Evolutionary conservation across 2,329 filamentous ascomycete species (phyloP), one percentile per base, ranked within the genome.

Genomic region (Beauveria varroae): DNA sequence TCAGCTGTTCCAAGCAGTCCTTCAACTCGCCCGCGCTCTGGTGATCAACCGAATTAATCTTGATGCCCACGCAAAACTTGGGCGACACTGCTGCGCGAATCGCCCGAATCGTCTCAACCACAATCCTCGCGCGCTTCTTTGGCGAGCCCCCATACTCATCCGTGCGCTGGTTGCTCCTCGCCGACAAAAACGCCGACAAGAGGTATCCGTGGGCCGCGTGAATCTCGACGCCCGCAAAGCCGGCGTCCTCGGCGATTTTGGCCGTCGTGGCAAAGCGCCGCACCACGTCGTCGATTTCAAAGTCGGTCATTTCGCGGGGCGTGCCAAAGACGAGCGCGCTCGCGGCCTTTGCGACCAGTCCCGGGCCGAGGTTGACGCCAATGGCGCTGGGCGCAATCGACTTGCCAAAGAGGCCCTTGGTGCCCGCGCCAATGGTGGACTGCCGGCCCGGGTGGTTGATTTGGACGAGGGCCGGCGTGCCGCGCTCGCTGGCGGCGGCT

Each of bases 21-120:
- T 79, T 71, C 22, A 83, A 65, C 56, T 73, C 73, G 64, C 73
- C 70, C 4, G 71, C 68, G 2, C 75, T 71, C 64, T 84, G 81
- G 64, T 82, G 81, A 64, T 87, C 83, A 0, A 81, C 82, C 37
- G 78, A 81, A 69, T 85, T 85, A 53, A 85, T 67, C 71, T 85
- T 83, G 62, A 84, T 72, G 3, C 78, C 80, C 9, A 86, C 74
- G 43, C 77, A 77, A 63, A 85, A 83, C 0, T 51, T 66, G 7
- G 64, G 62, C 2, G 71, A 73, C 3, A 76, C 75, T 2, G 64
- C 74, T 3, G 66, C 72, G 1, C 76, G 72, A 3, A 80, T 71
- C 0, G 75, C 76, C 44, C 74, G 69, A 18, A 80, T 74, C 50
- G 85, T 74, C 44, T 86, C 82, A 1, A 79, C 70, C 1, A 84